Base-by-base conservation (phyloP, 1,284 basidiomycete genomes). In the Baeospora myosura region DNA sequence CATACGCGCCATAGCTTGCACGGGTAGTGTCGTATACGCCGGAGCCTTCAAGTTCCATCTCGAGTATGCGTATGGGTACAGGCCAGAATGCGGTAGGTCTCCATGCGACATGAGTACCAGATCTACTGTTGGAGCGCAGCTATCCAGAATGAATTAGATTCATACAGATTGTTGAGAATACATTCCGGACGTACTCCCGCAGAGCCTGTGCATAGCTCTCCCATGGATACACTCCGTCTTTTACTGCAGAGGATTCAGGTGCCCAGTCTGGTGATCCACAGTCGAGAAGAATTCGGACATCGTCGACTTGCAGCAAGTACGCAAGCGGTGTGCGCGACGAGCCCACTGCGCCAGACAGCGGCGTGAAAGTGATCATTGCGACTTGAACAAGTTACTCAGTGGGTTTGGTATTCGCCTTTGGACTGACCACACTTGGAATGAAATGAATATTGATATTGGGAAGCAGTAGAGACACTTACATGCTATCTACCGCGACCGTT, bases 341-440 rank as follows among this genome's bases (percentile, higher is more conserved):
- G 40, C 75, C 73, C 30, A 88, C 87, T 37, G 88, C 81, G 25
- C 91, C 88, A 21, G 88, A 86, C 30, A 94, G 68, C 1, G 90
- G 87, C n/a, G 85, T 91, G 61, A 95, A 90, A 24, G 88, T 93
- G 65, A 95, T 90, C 90, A 94, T 94, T n/a, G n/a, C n/a, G n/a
- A n/a, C n/a, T n/a, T n/a, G n/a, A n/a, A n/a, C n/a, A n/a, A n/a
- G n/a, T n/a, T n/a, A n/a, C n/a, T n/a, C n/a, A n/a, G n/a, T n/a
- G n/a, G n/a, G n/a, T n/a, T n/a, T n/a, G n/a, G n/a, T n/a, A n/a
- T n/a, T n/a, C n/a, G n/a, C n/a, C n/a, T n/a, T n/a, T n/a, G n/a
- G n/a, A n/a, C n/a, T n/a, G n/a, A n/a, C n/a, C n/a, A n/a, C n/a
- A n/a, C n/a, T n/a, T n/a, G n/a, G n/a, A n/a, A n/a, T n/a, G n/a